Base-by-base conservation (phyloP, 2,329 filamentous ascomycete species). In the Grosmannia clavigera region DNA sequence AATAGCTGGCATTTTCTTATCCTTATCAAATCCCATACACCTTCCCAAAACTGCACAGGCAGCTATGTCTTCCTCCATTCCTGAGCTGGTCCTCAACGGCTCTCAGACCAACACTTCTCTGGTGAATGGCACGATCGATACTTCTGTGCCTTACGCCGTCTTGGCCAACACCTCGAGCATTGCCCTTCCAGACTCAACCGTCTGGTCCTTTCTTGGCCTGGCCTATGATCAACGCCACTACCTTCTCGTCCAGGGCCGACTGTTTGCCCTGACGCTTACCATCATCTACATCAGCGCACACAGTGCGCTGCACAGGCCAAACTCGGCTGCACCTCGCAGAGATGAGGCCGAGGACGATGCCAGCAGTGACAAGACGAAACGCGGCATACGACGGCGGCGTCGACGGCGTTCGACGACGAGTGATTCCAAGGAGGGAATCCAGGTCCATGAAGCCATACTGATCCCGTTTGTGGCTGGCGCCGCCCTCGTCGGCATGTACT, bases 201-300 rank as follows among this genome's bases (percentile, higher is more conserved):
- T 27, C n/a, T 4, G 38, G 1, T 48, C 61, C 11, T 22, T 61
- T 12, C n/a, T n/a, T 3, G 27, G 11, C 19, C 16, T 61, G 12
- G 40, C 62, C 16, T 51, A 58, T n/a, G 22, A 22, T 4, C 48
- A 63, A 52, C 54, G 58, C 52, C 73, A 76, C 60, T 73, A 78
- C 60, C 66, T 82, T 46, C 55, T 75, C 0, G 71, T 82, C 12
- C 74, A 81, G 63, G 61, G 69, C 19, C 76, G 76, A 63, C 75
- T 83, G 54, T 70, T 82, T 60, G 68, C 85, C 62, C 86, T 88
- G 33, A 86, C 91, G 16, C 72, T 96, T 19, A 84, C 88, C 63
- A 89, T 91, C 58, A 95, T 96, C 68, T 94, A 88, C 72, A 79
- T 90, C 5, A 89, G 88, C 55, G 84, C 91, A 10, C 88, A 96